Base-by-base conservation (phyloP, 2,329 filamentous ascomycete species). In the Zasmidium angulare region DNA sequence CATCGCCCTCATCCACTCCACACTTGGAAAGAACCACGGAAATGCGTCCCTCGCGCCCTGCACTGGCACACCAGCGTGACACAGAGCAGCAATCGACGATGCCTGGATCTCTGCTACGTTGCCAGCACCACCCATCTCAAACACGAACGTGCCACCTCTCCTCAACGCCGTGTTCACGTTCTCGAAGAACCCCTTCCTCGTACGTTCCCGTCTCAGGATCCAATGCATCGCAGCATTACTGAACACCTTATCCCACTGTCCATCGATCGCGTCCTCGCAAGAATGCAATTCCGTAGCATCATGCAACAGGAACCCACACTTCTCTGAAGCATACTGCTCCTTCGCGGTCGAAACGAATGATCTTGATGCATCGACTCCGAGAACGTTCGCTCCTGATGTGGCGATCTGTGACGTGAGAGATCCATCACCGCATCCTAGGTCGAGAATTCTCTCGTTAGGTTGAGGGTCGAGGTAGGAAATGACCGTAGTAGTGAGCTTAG, bases 11-110 rank as follows among this genome's bases (percentile, higher is more conserved):
- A 84, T 81, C 86, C 86, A 88, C 0, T 64, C 71, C 67, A 86
- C 85, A 63, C 87, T 85, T 0, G 88, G 86, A 71, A 90, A 91
- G 73, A 89, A 90, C 88, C 88, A 91, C 3, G 88, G 88, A 61
- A 82, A 82, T 0, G 76, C 78, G 14, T 78, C 79, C 20, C 76
- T 62, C 0, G 83, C 83, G 10, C 75, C 73, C n/a, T 75, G 67
- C 1, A 87, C 64, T 0, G 83, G 77, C 0, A 86, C 70, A 0
- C 84, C 81, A 1, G 81, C 78, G 17, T 78, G 70, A 1, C 75
- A 72, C 1, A 88, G 75, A 1, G 81, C 81, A 17, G 78, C 76
- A 2, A 86, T 74, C 7, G 89, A 75, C 1, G 84, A 84, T 0
- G 83, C 77, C 24, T 84, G 80, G 65, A 88, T 81, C 72, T 90